Conservation (phyloP, 345 rosid species). For the Citrus sp. region DNA sequence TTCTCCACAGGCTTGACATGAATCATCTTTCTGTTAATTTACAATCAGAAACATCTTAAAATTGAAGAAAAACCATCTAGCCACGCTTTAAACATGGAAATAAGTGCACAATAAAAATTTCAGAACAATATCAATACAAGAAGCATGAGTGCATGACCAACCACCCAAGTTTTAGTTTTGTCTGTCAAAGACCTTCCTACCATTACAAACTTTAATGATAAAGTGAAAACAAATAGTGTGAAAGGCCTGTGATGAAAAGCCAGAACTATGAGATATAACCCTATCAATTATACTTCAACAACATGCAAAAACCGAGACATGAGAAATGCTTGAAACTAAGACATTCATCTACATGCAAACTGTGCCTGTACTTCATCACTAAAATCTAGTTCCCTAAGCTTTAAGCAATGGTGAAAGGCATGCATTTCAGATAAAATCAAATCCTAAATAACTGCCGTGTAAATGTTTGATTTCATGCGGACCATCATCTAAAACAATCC, state of each 20-base stretch:
- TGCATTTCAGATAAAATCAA: neutral
- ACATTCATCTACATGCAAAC: neutral
- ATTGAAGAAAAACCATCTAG: neutral
- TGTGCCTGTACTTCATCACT: neutral
- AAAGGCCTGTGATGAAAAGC: neutral
- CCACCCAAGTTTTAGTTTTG: neutral
- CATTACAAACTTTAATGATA: neutral
- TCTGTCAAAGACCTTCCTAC: neutral
- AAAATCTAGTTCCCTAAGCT: neutral
- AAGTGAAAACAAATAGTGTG: neutral
- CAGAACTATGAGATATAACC: neutral
- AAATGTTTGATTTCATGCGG: neutral
- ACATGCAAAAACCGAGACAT: neutral
- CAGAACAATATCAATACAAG: neutral
- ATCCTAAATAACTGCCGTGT: neutral
- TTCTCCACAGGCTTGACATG: constrained; percentile 94
- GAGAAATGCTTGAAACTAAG: neutral
- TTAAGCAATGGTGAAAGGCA: neutral
- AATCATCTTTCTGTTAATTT: constrained; percentile 51
- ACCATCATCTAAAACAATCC: neutral
- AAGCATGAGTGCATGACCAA: neutral
- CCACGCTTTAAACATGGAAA: neutral
- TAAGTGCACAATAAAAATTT: neutral
- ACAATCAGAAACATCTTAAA: constrained; percentile 4
- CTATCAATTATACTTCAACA: neutral